Base-by-base conservation (phyloP, 139 green algal species). In the Micromonas commoda region DNA sequence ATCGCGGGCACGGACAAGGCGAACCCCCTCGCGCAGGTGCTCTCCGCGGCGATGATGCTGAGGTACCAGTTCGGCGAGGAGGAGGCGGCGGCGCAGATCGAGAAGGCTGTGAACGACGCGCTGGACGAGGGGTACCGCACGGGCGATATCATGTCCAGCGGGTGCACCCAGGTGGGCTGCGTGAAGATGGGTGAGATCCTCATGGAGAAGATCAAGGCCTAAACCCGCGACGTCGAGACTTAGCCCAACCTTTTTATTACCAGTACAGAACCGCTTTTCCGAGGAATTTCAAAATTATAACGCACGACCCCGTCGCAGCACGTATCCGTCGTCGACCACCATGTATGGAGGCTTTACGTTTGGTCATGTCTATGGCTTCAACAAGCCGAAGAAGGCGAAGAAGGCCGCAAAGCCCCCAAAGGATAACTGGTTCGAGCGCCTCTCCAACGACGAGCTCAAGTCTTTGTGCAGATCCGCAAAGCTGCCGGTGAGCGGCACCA, bases 41-140 rank as follows among this genome's bases (percentile, higher is more conserved):
- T 99, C 33, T 95, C 87, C 26, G 95, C 95, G 5, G 94, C 95
- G 64, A 98, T 99, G 95, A 97, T 99, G 95, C 96, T 96, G 85
- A 86, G 92, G 60, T 98, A 98, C 83, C 93, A 92, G 52, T 90
- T 99, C 37, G 87, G 90, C 79, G 81, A 96, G 72, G 89, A 93
- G 26, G 85, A 88, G 80, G 87, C 95, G 26, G 92, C 94, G 1
- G 88, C 90, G 19, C 79, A 83, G 23, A 76, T 97, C 34, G 92
- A 98, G 83, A 78, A 65, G 0, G 93, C 94, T 0, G 92, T 98
- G 2, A 89, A 91, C 34, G 77, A 82, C 2, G 86, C 84, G 0
- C 86, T 98, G 73, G 94, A 97, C 61, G 77, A 83, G 0, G 94
- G 94, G 0, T 94, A 90, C 82, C 85, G 94, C 57, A 98, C 94